Base-by-base conservation (phyloP, 1,284 basidiomycete species). In the Sanguinoderma infundibulare region DNA sequence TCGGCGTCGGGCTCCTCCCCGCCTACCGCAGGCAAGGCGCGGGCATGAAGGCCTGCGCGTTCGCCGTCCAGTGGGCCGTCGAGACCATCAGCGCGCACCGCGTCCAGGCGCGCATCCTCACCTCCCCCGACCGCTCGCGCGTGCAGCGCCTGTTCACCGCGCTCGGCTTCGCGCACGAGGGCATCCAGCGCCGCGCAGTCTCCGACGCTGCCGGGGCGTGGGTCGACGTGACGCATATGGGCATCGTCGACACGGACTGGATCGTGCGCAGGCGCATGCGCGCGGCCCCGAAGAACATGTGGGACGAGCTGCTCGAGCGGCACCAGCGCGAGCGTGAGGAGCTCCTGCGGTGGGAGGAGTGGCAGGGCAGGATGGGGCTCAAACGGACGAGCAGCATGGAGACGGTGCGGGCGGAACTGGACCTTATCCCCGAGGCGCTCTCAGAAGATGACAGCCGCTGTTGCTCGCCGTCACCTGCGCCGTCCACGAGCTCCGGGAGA, bases 201-300 rank as follows among this genome's bases (percentile, higher is more conserved):
- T 78, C 72, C 67, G 80, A 79, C 66, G 20, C 68, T 77, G 53
- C 76, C 17, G 65, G 69, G 2, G 80, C 82, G 58, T 90, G 84
- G 83, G 83, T 80, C 62, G 86, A 89, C 66, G 81, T 85, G 22
- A 84, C 82, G 2, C 83, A 83, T 63, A 74, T 88, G 58, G 85
- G 80, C 8, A 77, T 90, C 63, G 72, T 90, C 59, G 86, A 84
- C 58, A 87, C 84, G 0, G 86, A 89, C 54, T 90, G 86, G 85
- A 64, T 77, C 44, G 69, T 83, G 59, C 78, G 78, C 60, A 53
- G 61, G 42, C 51, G 42, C 8, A 15, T 44, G 35, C 35, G 38
- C 22, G 52, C 39, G 20, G 60, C 69, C 0, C 76, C 79, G 2
- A 67, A 71, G 35, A 78, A 78, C 1, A 67, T 84, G 8, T 90